A percentile compares a stretch with the other conserved stretches of the same genome.
phyloP scores from a whole-genome alignment of 139 green algal species.

The Ettlia oleoabundans region DNA sequence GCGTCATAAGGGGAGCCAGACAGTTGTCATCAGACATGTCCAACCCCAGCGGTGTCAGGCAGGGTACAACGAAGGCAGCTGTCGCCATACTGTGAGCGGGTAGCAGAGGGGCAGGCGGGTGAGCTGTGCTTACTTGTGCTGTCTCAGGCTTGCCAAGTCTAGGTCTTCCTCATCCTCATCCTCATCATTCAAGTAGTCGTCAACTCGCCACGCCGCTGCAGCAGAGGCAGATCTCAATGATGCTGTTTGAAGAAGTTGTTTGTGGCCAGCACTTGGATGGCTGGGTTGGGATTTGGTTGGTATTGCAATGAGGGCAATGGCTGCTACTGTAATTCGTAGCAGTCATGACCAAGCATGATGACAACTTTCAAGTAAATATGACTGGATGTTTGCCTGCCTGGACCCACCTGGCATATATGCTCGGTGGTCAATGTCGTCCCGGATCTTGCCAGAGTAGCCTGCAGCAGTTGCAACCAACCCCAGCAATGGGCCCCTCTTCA shows the following conservation, averaged over 20 bases:
- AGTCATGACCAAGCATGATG: too few relatives aligned
- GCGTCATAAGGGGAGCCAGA: background rate
- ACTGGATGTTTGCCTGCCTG: too few relatives aligned
- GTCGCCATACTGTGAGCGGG: background rate
- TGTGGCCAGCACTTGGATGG: too few relatives aligned
- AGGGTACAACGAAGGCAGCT: too few relatives aligned
- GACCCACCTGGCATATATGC: constrained; percentile 70
- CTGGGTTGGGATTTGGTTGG: too few relatives aligned
- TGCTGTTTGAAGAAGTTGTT: background rate
- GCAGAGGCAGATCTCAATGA: background rate
- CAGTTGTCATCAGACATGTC: too few relatives aligned
- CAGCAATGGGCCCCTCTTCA: too few relatives aligned
- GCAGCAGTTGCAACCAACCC: too few relatives aligned
- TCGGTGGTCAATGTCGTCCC: constrained; percentile 66
- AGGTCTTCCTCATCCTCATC: constrained; percentile 43
- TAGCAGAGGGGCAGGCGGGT: background rate
- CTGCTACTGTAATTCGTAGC: too few relatives aligned
- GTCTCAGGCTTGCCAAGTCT: constrained; percentile 55
- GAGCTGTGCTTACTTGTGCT: constrained; percentile 50
- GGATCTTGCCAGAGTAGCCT: constrained; percentile 46
- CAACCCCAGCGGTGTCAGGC: too few relatives aligned
- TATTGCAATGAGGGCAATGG: too few relatives aligned
- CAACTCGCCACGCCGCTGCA: constrained; percentile 70
- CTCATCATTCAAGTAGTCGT: constrained; percentile 38
- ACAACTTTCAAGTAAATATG: too few relatives aligned